phyloP scores from a whole-genome alignment of 345 rosid species.

The Euphorbia lathyris region DNA sequence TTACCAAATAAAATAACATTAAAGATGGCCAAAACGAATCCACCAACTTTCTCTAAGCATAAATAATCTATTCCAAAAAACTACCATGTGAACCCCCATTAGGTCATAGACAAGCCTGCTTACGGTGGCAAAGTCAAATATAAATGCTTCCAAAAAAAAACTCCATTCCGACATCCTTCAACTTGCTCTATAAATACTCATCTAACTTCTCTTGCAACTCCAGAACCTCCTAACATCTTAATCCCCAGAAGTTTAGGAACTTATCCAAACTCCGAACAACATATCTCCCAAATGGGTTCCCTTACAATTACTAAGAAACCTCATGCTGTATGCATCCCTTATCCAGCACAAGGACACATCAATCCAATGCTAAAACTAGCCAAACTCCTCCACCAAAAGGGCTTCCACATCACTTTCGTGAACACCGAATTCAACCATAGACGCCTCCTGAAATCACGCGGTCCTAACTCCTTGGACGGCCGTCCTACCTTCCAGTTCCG shows the following conservation, averaged over 20 bases:
- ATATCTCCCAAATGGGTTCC: constrained; percentile 31
- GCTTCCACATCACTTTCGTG: constrained; percentile 15
- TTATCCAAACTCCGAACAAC: no score
- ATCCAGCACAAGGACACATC: constrained; percentile 20
- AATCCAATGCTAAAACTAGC: constrained; percentile 19
- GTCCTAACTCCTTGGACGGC: constrained; percentile 15
- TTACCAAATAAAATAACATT: no score
- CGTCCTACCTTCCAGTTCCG: constrained; percentile 16
- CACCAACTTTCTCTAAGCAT: no score
- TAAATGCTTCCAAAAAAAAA: no score
- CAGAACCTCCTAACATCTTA: neutral
- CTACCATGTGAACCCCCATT: no score
- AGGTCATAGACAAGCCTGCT: no score
- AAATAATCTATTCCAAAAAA: no score
- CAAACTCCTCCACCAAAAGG: constrained; percentile 14
- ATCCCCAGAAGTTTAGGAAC: neutral
- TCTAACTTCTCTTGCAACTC: neutral
- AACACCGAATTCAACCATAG: constrained; percentile 12
- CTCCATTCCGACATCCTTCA: no score
- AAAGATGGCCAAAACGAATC: no score
- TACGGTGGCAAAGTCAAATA: no score
- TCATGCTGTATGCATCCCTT: constrained; percentile 14
- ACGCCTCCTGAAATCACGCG: constrained; percentile 22
- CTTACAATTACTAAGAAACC: neutral
- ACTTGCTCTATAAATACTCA: no score